Evolutionary conservation across 345 rosid genomes (phyloP), one percentile per base, ranked within the genome.

Genomic region (Gossypium thurberi): DNA sequence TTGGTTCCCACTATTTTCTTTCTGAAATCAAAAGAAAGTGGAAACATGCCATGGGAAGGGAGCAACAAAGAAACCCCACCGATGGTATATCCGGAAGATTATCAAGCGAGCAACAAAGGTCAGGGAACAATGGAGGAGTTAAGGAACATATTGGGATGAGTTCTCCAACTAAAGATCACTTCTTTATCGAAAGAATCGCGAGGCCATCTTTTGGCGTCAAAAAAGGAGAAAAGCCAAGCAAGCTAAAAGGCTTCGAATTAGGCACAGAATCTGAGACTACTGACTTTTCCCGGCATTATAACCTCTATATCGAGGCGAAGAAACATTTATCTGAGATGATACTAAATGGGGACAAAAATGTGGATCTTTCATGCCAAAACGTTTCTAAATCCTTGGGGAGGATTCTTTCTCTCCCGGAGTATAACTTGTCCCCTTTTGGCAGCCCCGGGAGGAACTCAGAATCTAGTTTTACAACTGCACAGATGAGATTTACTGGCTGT

Each of bases 241-340:
- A 83, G 73, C 74, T 78, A 46, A 82, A 78, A 71, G 91, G 74
- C 62, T 57, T 40, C 68, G 82, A 84, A 76, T 72, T 60, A 47
- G 70, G 75, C 76, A 44, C 18, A 23, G 85, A 77, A 55, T 70
- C 66, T 52, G 78, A 75, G 67, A 77, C 67, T 72, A 72, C 55
- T 28, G 81, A 83, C 43, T 71, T 71, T 75, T 81, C 88, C 56
- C 77, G 75, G 76, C 81, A 79, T 68, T 83, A 97, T 20, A 84
- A 82, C 84, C 87, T 96, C 78, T 93, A 96, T 65, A 55, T 84
- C 57, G 98, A 91, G 83, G 99, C 99, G 79, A 96, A 84, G 87
- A 96, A 88, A 76, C 99, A 91, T 85, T 87, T 96, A 15, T 87
- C 93, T 47, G 97, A 90, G 78, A 87, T 90, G 92, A 82, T 96